Conservation (phyloP, 2,329 filamentous ascomycete species). For the Fusarium ambrosium region DNA sequence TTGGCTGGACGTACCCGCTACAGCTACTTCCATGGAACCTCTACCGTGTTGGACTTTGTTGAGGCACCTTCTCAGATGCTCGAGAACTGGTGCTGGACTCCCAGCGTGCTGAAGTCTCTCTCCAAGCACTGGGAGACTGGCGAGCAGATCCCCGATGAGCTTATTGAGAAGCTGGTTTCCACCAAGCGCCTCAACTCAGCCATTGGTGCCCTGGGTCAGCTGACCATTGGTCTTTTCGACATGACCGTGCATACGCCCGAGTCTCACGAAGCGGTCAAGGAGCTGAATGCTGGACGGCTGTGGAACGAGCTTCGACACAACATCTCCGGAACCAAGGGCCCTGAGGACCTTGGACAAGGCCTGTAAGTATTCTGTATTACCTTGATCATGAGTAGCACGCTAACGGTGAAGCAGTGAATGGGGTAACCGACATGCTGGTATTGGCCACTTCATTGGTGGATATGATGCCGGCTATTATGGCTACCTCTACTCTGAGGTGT, state of each 20-base stretch:
- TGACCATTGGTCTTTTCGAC: constrained; percentile 87
- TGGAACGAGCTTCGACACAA: constrained; percentile 82
- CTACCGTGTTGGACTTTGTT: constrained; percentile 76
- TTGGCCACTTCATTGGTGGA: constrained; percentile 85
- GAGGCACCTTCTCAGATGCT: constrained; percentile 81
- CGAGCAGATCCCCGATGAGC: constrained; percentile 78
- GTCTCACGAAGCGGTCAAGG: constrained; percentile 76
- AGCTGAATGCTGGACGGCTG: constrained; percentile 72
- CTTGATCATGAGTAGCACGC: constrained; percentile 9
- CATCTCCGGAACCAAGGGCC: constrained; percentile 80
- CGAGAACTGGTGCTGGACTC: constrained; percentile 82
- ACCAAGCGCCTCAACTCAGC: constrained; percentile 87
- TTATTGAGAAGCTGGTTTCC: constrained; percentile 79
- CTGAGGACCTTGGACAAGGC: constrained; percentile 72
- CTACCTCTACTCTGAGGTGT: constrained; percentile 81
- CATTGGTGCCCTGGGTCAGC: constrained; percentile 81
- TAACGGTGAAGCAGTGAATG: constrained; percentile 65
- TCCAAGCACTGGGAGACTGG: constrained; percentile 80
- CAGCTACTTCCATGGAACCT: constrained; percentile 76
- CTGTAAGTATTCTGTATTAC: constrained; percentile 58
- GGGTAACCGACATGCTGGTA: constrained; percentile 84
- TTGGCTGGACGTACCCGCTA: constrained; percentile 73
- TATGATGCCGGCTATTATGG: constrained; percentile 90
- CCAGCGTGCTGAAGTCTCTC: constrained; percentile 73
- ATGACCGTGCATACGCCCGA: constrained; percentile 83